Percentiles rank a stretch among this genome's conserved stretches.
phyloP scores from a whole-genome alignment of 805 yeast species.

The Yarrowia sp. region DNA sequence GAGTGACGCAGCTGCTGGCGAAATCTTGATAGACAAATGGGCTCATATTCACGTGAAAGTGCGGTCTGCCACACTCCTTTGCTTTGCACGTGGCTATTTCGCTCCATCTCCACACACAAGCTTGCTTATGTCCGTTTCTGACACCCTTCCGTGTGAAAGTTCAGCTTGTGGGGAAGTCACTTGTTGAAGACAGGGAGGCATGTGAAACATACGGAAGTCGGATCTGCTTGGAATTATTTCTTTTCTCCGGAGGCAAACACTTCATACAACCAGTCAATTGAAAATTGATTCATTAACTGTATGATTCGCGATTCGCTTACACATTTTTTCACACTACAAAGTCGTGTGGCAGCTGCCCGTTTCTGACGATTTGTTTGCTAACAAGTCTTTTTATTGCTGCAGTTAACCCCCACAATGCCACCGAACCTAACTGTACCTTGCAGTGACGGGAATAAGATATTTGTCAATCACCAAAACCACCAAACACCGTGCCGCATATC shows the following conservation, averaged over 20 bases:
- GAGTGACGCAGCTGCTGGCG: neutral
- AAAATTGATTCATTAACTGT: too few species aligned
- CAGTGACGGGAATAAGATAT: neutral
- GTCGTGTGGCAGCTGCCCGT: too few species aligned
- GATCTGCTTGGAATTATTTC: too few species aligned
- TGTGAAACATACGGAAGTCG: constrained; percentile 22
- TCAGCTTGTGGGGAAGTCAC: neutral
- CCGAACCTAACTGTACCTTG: constrained; percentile 6
- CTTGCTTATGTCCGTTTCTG: neutral
- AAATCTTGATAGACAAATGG: neutral
- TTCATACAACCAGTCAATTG: too few species aligned
- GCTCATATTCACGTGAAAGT: constrained; percentile 20
- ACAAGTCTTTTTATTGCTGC: neutral
- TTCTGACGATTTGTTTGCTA: neutral
- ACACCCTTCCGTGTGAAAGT: neutral
- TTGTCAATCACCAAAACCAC: too few species aligned
- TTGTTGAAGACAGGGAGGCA: constrained; percentile 9
- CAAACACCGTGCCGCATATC: too few species aligned
- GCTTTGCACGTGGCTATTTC: neutral
- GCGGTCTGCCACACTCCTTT: neutral
- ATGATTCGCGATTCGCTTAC: neutral
- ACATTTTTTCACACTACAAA: neutral
- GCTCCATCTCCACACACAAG: neutral
- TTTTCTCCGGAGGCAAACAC: too few species aligned
- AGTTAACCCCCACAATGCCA: neutral